Evolutionary conservation across 2,329 filamentous ascomycete species (phyloP).

Genomic region (Cyphellophora attinorum): DNA sequence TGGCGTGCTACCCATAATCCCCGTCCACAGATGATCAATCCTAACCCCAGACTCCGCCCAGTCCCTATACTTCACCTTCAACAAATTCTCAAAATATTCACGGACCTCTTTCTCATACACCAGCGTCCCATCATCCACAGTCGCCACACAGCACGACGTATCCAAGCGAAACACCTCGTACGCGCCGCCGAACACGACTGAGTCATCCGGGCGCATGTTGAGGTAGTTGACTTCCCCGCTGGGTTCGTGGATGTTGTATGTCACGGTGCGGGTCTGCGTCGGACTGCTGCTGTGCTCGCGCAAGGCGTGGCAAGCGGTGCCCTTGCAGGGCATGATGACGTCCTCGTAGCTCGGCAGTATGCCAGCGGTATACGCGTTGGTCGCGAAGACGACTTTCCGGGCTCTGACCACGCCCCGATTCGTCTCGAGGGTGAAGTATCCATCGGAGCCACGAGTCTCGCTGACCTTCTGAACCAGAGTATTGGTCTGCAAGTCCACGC

Average conservation of each 20-base stretch:
- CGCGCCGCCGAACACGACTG: slow-evolving; percentile 54
- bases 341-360: slow-evolving; percentile 60
- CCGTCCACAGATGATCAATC: slow-evolving; percentile 6
- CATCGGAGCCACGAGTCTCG: slow-evolving; percentile 13
- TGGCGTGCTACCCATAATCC: slow-evolving; percentile 39
- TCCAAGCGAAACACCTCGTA: slow-evolving; percentile 34
- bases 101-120: slow-evolving; percentile 35
- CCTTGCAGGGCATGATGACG: slow-evolving; percentile 67
- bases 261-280: slow-evolving; percentile 28
- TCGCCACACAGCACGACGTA: slow-evolving; percentile 33
- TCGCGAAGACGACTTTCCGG: slow-evolving; percentile 62
- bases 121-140: not conserved
- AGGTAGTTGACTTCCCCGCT: slow-evolving; percentile 58
- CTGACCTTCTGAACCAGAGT: slow-evolving; percentile 34
- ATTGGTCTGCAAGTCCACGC: slow-evolving; percentile 27
- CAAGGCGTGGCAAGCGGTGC: slow-evolving; percentile 39
- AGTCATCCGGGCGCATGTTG: slow-evolving; percentile 46
- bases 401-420: slow-evolving; percentile 56
- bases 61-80: slow-evolving; percentile 27
- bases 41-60: slow-evolving; percentile 30
- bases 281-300: slow-evolving; percentile 16
- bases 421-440: slow-evolving; percentile 61
- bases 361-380: slow-evolving; percentile 72
- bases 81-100: slow-evolving; percentile 30
- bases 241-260: slow-evolving; percentile 54